Conservation (phyloP, 129 eudicot genomes). For the Calendula officinalis region DNA sequence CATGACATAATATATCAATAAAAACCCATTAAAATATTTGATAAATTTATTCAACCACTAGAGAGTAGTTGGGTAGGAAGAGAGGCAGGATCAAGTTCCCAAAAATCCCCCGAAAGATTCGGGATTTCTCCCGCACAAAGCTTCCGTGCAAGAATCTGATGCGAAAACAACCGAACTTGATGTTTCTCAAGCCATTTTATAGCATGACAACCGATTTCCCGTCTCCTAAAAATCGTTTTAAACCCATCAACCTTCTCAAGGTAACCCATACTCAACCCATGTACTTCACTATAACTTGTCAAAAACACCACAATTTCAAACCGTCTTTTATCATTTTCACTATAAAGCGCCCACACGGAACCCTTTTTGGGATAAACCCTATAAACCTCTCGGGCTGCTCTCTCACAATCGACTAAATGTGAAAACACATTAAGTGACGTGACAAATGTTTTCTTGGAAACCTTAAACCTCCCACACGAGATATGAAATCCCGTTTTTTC, state of each 20-base stretch:
- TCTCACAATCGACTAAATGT: conserved; percentile 65
- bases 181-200: conserved; percentile 61
- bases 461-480: conserved; percentile 80
- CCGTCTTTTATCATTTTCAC: conserved; percentile 39
- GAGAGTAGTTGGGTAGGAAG: conserved; percentile 52
- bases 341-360: conserved; percentile 84
- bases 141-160: conserved; percentile 91
- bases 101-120: conserved; percentile 61
- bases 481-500: conserved; percentile 49
- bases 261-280: conserved; percentile 78
- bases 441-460: conserved; percentile 46
- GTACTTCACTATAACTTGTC: conserved; percentile 70
- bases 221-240: conserved; percentile 75
- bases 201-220: conserved; percentile 65
- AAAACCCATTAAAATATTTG: too few species aligned
- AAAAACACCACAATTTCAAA: conserved; percentile 64
- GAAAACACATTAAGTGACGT: conserved; percentile 65
- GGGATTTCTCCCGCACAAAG: conserved; percentile 62
- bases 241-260: conserved; percentile 81
- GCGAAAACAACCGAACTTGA: conserved; percentile 61
- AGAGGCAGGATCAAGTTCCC: conserved; percentile 98
- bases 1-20: too few species aligned
- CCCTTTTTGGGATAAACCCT: conserved; percentile 84
- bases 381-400: conserved; percentile 80
- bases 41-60: background rate